These are phyloP conservation scores for Fremontodendron californicum DNA, from an alignment of 345 rosid species.

Conservation along the genomic window DNA sequence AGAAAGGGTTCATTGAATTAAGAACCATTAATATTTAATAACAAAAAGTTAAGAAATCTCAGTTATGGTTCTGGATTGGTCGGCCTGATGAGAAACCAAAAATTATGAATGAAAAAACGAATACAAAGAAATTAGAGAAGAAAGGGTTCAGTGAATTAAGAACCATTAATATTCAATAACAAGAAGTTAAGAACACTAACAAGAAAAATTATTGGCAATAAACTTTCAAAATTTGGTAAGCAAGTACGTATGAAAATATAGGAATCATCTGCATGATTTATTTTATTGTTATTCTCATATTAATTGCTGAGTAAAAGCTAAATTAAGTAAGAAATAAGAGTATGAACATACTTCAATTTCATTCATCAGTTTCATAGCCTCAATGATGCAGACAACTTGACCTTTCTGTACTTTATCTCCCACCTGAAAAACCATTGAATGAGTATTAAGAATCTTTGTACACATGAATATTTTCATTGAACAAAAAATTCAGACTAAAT, in stretches of 20 bases:
- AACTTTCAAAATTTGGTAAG: neutral
- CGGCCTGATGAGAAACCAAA: constrained; percentile 54
- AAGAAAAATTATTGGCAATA: neutral
- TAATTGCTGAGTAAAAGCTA: neutral
- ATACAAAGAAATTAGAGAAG: neutral
- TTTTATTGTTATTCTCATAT: neutral
- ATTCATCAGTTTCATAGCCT: constrained; percentile 99
- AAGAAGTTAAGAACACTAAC: neutral
- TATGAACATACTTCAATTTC: constrained; percentile 71
- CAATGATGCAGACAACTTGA: constrained; percentile 87
- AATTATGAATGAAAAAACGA: neutral
- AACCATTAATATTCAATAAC: neutral
- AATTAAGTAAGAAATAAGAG: neutral
- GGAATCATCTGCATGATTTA: neutral
- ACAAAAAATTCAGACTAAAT: neutral
- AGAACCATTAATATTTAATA: neutral
- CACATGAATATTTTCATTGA: neutral
- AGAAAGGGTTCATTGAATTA: neutral
- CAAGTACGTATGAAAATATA: neutral
- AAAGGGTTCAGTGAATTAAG: neutral
- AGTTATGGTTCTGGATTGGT: constrained; percentile 80
- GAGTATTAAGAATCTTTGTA: neutral
- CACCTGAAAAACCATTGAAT: constrained; percentile 38
- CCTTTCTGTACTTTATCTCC: constrained; percentile 99
- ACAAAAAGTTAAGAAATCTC: constrained; percentile 30